Percentiles rank a stretch among this genome's conserved stretches.
These are phyloP conservation scores for Diplodia intermedia DNA, from an alignment of 2,329 filamentous ascomycete species.

Conservation along the genomic window DNA sequence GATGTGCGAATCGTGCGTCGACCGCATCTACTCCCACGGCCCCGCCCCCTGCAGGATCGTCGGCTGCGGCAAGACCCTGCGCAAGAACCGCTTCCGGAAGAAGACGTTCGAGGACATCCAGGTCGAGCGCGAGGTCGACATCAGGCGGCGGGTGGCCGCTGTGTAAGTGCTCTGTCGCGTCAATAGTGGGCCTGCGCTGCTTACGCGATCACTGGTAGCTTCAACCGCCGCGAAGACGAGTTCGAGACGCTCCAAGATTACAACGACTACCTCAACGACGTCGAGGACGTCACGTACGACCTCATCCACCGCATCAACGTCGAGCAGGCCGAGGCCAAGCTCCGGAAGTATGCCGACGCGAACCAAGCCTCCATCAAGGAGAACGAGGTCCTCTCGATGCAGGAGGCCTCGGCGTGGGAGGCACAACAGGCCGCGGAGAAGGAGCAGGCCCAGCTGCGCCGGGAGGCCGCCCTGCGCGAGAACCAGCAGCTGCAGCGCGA, in stretches of 20 bases:
- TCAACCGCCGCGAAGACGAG: constrained; percentile 89
- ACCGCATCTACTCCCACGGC: constrained; percentile 89
- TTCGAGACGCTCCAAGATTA: constrained; percentile 84
- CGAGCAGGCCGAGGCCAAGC: constrained; percentile 65
- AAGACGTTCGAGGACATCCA: constrained; percentile 89
- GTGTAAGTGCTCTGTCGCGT: constrained; percentile 49
- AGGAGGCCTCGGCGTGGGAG: constrained; percentile 56
- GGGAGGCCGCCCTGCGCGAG: constrained; percentile 69
- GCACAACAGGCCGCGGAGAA: constrained; percentile 64
- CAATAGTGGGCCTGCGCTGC: constrained; percentile 27
- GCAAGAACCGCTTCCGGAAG: constrained; percentile 80
- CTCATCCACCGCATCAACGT: constrained; percentile 75
- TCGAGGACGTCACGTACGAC: constrained; percentile 90
- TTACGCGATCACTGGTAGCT: constrained; percentile 58
- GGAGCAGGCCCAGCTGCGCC: constrained; percentile 68
- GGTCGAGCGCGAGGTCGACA: constrained; percentile 93
- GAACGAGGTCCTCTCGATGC: constrained; percentile 57
- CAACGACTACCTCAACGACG: constrained; percentile 93
- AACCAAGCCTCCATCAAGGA: constrained; percentile 67
- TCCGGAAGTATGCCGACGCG: constrained; percentile 74
- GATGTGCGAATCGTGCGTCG: constrained; percentile 96
- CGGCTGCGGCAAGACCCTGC: constrained; percentile 83
- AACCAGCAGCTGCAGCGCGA: constrained; percentile 71
- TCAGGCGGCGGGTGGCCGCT: constrained; percentile 76
- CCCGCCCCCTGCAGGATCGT: constrained; percentile 92